Evolutionary conservation across 1,139 yeast species (phyloP).

Genomic region (Sugiyamaella pinicola): DNA sequence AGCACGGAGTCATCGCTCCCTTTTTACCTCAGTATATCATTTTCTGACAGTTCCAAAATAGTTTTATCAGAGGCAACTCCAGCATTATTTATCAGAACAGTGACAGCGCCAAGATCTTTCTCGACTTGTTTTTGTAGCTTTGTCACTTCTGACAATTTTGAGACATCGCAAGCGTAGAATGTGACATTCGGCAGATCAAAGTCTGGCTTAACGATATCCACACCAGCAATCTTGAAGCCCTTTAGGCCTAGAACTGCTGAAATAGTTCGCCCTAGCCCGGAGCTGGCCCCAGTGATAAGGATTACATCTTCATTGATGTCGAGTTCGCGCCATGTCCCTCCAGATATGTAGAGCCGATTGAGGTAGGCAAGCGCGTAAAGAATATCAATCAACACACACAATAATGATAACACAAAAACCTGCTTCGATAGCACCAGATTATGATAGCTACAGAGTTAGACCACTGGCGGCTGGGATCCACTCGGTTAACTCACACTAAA

Average conservation of each 20-base stretch:
- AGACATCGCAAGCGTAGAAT: constrained; percentile 55
- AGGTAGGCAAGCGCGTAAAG: constrained; percentile 21
- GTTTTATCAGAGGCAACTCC: constrained; percentile 60
- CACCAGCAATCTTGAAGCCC: constrained; percentile 47
- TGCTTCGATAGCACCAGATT: constrained; percentile 9
- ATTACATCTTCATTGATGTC: constrained; percentile 41
- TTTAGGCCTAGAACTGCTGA: constrained; percentile 43
- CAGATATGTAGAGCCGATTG: constrained; percentile 25
- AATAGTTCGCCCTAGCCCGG: constrained; percentile 59
- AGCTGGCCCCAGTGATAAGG: constrained; percentile 66
- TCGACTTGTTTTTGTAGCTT: constrained; percentile 43
- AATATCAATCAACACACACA: constrained; percentile 24
- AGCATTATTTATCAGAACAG: constrained; percentile 72
- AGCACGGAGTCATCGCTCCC: not conserved
- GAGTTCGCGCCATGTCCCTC: constrained; percentile 28
- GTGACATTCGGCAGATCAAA: constrained; percentile 37
- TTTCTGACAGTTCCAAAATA: constrained; percentile 45
- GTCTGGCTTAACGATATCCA: constrained; percentile 52
- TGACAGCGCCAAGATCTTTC: constrained; percentile 43
- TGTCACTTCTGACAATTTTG: constrained; percentile 43
- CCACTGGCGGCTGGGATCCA: not conserved
- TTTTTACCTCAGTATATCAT: constrained; percentile 27
- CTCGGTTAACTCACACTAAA: constrained; percentile 21
- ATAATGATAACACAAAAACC: not conserved
- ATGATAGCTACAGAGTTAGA: constrained; percentile 1